Evolutionary conservation across 495 filamentous ascomycete species (phyloP).

Genomic region (Hypoxylon lienhwacheense): DNA sequence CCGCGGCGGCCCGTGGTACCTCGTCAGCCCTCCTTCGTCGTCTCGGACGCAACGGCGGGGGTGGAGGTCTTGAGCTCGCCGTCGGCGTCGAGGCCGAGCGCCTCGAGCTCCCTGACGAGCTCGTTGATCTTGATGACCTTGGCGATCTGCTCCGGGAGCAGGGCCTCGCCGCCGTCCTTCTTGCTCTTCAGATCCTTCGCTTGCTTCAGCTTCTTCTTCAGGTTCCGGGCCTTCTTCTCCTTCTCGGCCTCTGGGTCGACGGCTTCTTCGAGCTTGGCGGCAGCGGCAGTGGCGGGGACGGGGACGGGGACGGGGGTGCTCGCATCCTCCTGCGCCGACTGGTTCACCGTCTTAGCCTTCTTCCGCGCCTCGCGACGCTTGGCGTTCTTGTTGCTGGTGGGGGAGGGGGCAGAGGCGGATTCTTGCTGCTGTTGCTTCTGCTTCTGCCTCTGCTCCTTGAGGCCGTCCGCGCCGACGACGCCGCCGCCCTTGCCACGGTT

Average conservation of each 20-base stretch:
- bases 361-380: conserved; percentile 88
- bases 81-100: conserved; percentile 75
- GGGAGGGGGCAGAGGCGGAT: conserved; percentile 39
- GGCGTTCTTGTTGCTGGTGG: conserved; percentile 83
- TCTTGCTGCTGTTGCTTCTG: too few relatives aligned
- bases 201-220: conserved; percentile 96
- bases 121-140: conserved; percentile 98
- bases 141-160: conserved; percentile 93
- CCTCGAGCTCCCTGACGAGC: conserved; percentile 83
- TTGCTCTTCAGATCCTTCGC: conserved; percentile 88
- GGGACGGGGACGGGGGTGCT: conserved; percentile 8
- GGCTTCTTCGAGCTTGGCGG: conserved; percentile 40
- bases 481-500: conserved; percentile 69
- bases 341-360: conserved; percentile 68
- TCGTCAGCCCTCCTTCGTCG: conserved; percentile 22
- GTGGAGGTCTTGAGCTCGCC: conserved; percentile 47
- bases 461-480: conserved; percentile 75
- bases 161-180: conserved; percentile 77
- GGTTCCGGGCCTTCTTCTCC: conserved; percentile 87
- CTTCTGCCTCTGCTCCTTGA: conserved; percentile 60
- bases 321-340: conserved; percentile 36
- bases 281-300: not conserved
- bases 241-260: conserved; percentile 73
- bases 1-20: too few relatives aligned
- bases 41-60: conserved; percentile 1